Percentiles rank a stretch among this genome's conserved stretches.
phyloP scores from a whole-genome alignment of 2,329 filamentous ascomycete species.

The Claviceps pusilla region DNA sequence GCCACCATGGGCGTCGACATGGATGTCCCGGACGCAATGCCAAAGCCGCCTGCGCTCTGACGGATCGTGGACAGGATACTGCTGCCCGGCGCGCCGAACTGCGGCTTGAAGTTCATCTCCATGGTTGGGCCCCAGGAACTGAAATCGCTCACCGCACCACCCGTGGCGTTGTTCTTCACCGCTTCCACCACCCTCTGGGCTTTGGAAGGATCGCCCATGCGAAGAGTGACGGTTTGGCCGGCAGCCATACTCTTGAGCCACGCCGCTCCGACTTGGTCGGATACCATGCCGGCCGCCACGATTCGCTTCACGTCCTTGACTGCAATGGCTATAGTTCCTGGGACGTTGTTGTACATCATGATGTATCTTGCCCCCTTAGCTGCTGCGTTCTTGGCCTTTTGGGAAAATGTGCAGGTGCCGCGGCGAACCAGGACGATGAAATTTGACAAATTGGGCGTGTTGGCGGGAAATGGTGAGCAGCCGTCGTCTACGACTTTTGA shows the following conservation, averaged over 20 bases:
- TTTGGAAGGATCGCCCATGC: slow-evolving; percentile 18
- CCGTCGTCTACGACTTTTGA: slow-evolving; percentile 29
- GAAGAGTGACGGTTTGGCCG: slow-evolving; percentile 23
- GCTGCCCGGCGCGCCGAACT: slow-evolving; percentile 24
- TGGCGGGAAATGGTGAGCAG: slow-evolving; percentile 33
- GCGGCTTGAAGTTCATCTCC: slow-evolving; percentile 25
- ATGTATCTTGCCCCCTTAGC: slow-evolving; percentile 42
- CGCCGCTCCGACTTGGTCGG: slow-evolving; percentile 27
- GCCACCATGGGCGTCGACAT: slow-evolving; percentile 31
- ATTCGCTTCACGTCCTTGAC: slow-evolving; percentile 18
- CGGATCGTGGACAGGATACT: slow-evolving; percentile 32
- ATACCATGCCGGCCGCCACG: slow-evolving; percentile 13
- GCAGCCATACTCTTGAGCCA: slow-evolving; percentile 25
- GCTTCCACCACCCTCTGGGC: neutral
- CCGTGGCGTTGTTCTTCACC: neutral
- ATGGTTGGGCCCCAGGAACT: slow-evolving; percentile 27
- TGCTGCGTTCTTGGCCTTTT: slow-evolving; percentile 1
- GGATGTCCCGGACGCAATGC: slow-evolving; percentile 30
- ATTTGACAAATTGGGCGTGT: slow-evolving; percentile 35
- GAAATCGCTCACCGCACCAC: slow-evolving; percentile 4
- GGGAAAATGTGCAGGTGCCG: slow-evolving; percentile 28
- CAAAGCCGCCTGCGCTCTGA: slow-evolving; percentile 20
- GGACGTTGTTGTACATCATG: slow-evolving; percentile 43
- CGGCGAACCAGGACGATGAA: slow-evolving; percentile 40
- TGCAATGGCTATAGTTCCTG: slow-evolving; percentile 4